These are phyloP conservation scores for Mycena olivaceomarginata DNA, from an alignment of 768 basidiomycete species.

Conservation along the genomic window DNA sequence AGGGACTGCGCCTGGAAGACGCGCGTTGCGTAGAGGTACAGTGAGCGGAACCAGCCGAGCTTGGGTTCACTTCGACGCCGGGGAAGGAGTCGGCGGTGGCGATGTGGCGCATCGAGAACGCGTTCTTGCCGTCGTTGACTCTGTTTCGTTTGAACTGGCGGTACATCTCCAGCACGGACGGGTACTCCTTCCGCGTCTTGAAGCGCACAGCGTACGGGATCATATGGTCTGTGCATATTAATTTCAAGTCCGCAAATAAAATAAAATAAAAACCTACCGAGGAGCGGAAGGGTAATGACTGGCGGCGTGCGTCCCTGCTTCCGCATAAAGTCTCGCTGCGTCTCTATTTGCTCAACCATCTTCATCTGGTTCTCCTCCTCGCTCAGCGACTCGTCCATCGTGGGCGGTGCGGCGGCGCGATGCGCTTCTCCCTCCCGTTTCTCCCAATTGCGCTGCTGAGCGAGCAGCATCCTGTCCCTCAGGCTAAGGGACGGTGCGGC, in stretches of 20 bases:
- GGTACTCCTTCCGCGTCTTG: conserved; percentile 21
- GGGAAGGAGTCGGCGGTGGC: conserved; percentile 35
- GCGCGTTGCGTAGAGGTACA: conserved; percentile 44
- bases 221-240: conserved; percentile 25
- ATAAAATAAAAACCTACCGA: conserved; percentile 14
- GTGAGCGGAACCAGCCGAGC: conserved; percentile 22
- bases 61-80: conserved; percentile 15
- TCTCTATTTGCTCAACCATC: background rate
- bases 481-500: background rate
- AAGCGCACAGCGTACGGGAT: conserved; percentile 37
- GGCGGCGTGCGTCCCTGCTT: background rate
- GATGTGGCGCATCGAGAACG: conserved; percentile 43
- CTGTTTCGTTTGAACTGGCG: conserved; percentile 31
- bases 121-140: conserved; percentile 44
- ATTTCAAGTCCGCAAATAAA: background rate
- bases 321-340: background rate
- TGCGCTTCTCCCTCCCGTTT: background rate
- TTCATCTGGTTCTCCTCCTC: background rate
- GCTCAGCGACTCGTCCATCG: background rate
- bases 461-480: background rate
- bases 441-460: background rate
- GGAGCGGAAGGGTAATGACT: conserved; percentile 9
- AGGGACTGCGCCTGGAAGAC: conserved; percentile 59
- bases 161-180: conserved; percentile 21
- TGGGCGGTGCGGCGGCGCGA: background rate